phyloP scores from a whole-genome alignment of 768 basidiomycete genomes.

The Chalciporus pseudorubinellus region DNA sequence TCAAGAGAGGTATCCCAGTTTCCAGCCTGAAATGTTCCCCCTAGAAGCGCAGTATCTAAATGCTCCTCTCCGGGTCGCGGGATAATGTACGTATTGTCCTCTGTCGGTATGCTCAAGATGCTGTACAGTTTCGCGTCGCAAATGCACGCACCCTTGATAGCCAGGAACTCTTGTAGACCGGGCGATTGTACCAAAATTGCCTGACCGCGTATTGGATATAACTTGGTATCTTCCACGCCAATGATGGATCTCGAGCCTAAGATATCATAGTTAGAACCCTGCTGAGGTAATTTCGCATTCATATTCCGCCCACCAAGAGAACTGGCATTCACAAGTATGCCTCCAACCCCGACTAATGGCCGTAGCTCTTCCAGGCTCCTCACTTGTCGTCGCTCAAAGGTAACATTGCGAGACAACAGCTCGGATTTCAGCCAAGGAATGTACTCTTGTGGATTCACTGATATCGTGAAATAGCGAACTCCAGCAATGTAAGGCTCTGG shows the following conservation, averaged over 20 bases:
- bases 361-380: slow-evolving; percentile 46
- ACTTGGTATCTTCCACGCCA: slow-evolving; percentile 73
- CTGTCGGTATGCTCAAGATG: slow-evolving; percentile 7
- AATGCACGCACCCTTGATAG: slow-evolving; percentile 23
- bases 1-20: slow-evolving; percentile 52
- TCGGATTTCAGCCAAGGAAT: slow-evolving; percentile 46
- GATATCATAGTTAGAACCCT: neutral
- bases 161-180: slow-evolving; percentile 43
- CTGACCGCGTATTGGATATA: slow-evolving; percentile 83
- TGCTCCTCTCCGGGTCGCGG: slow-evolving; percentile 49
- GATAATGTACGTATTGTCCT: slow-evolving; percentile 52
- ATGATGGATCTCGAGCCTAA: slow-evolving; percentile 68
- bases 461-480: slow-evolving; percentile 44
- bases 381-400: slow-evolving; percentile 42
- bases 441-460: slow-evolving; percentile 51
- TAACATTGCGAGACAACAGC: slow-evolving; percentile 39
- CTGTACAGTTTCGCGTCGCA: neutral
- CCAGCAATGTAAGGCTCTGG: slow-evolving; percentile 37
- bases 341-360: slow-evolving; percentile 33
- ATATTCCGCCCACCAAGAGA: slow-evolving; percentile 46
- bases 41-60: slow-evolving; percentile 48
- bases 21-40: slow-evolving; percentile 52
- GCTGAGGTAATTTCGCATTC: neutral
- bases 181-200: slow-evolving; percentile 75
- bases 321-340: slow-evolving; percentile 55